Percentiles rank a stretch among this genome's conserved stretches.
These are phyloP conservation scores for Crepidotus variabilis DNA, from an alignment of 768 basidiomycete genomes.

Conservation along the genomic window DNA sequence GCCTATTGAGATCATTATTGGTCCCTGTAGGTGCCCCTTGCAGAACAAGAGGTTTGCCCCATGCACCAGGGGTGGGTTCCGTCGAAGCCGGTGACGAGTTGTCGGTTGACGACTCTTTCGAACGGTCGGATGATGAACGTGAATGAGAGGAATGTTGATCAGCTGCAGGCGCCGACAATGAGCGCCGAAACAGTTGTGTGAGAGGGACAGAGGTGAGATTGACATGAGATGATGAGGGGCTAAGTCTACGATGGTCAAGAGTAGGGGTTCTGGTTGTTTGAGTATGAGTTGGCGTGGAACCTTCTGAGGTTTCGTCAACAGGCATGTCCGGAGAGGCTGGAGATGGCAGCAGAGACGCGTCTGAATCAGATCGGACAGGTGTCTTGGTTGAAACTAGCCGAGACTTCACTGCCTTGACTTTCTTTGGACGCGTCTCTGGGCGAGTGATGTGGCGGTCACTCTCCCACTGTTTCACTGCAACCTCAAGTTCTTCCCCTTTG, in stretches of 20 bases:
- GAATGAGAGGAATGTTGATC: slow-evolving; percentile 9
- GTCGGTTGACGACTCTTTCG: slow-evolving; percentile 12
- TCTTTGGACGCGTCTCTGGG: slow-evolving; percentile 10
- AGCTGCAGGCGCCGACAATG: slow-evolving; percentile 36
- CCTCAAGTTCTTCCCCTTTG: slow-evolving; percentile 57
- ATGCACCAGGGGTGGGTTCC: slow-evolving; percentile 12
- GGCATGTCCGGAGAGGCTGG: slow-evolving; percentile 9
- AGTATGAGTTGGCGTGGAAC: slow-evolving; percentile 6
- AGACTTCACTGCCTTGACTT: slow-evolving; percentile 4
- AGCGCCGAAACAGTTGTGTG: slow-evolving; percentile 65
- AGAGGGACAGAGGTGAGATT: slow-evolving; percentile 45
- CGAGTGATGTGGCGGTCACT: slow-evolving; percentile 20
- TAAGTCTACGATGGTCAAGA: slow-evolving; percentile 1
- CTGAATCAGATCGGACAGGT: slow-evolving; percentile 2
- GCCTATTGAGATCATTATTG: slow-evolving; percentile 18
- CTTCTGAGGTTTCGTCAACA: slow-evolving; percentile 5
- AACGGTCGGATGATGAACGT: slow-evolving; percentile 9
- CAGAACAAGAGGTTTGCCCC: slow-evolving; percentile 12
- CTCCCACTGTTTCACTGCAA: slow-evolving; percentile 64
- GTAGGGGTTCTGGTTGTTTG: slow-evolving; percentile 8
- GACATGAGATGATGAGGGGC: slow-evolving; percentile 10
- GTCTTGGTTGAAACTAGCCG: slow-evolving; percentile 1
- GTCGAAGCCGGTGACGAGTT: slow-evolving; percentile 14
- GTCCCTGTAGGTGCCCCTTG: slow-evolving; percentile 13
- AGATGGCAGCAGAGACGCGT: background rate